Percentiles rank a stretch among this genome's conserved stretches.
Conservation (phyloP, 179 eudicot genomes). For the Spergularia azorica region DNA sequence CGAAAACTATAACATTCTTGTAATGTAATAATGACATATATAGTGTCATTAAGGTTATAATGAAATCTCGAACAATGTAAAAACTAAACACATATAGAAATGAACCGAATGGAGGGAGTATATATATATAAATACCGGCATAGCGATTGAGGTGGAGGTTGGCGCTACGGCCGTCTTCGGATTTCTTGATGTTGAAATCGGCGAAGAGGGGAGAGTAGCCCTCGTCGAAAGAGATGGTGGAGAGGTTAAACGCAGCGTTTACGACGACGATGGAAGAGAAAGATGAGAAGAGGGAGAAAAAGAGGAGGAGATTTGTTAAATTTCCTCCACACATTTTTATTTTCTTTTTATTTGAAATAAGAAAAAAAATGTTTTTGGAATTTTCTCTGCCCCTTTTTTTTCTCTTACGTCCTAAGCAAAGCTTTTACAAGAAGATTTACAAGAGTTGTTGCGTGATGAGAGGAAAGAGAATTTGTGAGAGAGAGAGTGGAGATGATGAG, state of each 20-base stretch:
- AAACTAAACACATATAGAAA: too few relatives aligned
- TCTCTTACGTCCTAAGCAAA: constrained; percentile 22
- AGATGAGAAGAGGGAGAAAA: constrained; percentile 25
- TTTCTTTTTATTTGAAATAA: background rate
- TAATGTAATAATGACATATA: too few relatives aligned
- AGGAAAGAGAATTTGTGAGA: background rate
- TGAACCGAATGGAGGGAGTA: background rate
- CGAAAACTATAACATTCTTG: too few relatives aligned
- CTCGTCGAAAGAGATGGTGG: constrained; percentile 55
- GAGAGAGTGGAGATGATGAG: background rate
- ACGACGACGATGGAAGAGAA: constrained; percentile 6
- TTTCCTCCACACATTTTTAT: constrained; percentile 21
- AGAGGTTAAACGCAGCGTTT: constrained; percentile 50
- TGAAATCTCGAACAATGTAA: too few relatives aligned
- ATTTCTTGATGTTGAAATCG: constrained; percentile 75
- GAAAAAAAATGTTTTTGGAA: background rate
- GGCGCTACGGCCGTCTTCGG: constrained; percentile 54
- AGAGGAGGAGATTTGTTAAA: constrained; percentile 14
- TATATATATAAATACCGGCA: constrained; percentile 47
- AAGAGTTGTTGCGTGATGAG: background rate
- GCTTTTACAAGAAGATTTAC: constrained; percentile 1
- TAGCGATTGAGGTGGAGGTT: constrained; percentile 80
- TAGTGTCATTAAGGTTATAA: too few relatives aligned
- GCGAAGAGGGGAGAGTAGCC: constrained; percentile 83
- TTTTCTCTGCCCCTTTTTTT: background rate